These are phyloP conservation scores for Neurospora sp. DNA, from an alignment of 495 filamentous ascomycete species.

Conservation along the genomic window DNA sequence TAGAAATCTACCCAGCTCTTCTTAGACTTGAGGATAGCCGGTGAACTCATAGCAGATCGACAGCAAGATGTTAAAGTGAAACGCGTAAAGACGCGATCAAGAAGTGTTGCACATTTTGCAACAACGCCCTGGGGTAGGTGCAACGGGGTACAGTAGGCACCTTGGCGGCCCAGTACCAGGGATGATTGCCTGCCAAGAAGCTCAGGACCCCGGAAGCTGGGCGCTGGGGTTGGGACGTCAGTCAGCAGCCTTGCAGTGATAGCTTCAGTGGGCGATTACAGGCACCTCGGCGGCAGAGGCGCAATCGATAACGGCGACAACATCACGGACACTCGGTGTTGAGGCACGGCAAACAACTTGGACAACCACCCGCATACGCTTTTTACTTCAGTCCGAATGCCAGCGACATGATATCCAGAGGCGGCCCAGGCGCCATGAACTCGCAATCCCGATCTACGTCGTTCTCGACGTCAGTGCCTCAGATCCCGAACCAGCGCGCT, in stretches of 20 bases:
- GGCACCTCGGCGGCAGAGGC: background rate
- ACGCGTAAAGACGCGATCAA: background rate
- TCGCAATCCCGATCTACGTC: slow-evolving; percentile 39
- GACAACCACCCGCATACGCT: background rate
- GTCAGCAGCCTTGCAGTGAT: background rate
- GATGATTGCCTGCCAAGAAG: background rate
- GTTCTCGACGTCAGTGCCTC: slow-evolving; percentile 27
- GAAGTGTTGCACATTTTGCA: background rate
- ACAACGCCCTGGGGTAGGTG: background rate
- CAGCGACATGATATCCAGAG: slow-evolving; percentile 9
- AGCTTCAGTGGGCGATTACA: background rate
- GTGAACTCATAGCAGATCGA: background rate
- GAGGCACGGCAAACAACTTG: background rate
- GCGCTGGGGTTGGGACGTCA: background rate
- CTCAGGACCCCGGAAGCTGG: background rate
- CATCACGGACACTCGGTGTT: background rate
- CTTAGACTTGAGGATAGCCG: background rate
- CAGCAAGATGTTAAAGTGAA: background rate
- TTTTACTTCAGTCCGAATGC: slow-evolving; percentile 9
- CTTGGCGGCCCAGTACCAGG: background rate
- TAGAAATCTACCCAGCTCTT: background rate
- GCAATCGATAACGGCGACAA: background rate
- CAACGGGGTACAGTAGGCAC: background rate
- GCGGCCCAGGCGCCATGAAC: slow-evolving; percentile 23
- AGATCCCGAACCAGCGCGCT: slow-evolving; percentile 27